Evolutionary conservation across 331 rosid genomes (phyloP).

Genomic region (Pyrus hybrid): DNA sequence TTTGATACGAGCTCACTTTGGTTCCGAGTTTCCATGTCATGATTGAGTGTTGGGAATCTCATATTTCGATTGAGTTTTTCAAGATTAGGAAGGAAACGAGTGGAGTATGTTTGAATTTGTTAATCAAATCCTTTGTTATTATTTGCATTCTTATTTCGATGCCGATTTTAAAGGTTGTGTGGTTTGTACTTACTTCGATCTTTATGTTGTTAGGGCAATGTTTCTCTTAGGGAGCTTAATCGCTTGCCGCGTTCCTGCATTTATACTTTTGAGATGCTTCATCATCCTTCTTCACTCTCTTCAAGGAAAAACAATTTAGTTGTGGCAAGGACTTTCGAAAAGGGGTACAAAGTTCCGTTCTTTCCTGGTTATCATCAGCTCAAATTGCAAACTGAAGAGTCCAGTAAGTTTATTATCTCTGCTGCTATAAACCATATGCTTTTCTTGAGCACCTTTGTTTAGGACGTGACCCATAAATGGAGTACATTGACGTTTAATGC

Average conservation of each 20-base stretch:
- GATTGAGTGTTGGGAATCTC: not conserved
- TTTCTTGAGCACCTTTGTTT: not conserved
- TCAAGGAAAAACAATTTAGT: conserved; percentile 15
- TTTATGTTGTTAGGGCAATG: conserved; percentile 29
- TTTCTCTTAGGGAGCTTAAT: conserved; percentile 28
- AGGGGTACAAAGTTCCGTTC: conserved; percentile 7
- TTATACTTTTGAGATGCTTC: conserved; percentile 22
- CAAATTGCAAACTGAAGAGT: conserved; percentile 25
- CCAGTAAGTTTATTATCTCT: conserved; percentile 34
- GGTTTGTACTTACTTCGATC: not conserved
- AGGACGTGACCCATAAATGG: not conserved
- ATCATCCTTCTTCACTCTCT: conserved; percentile 21
- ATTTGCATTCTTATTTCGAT: not conserved
- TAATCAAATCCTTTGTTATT: not conserved
- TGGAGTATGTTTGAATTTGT: not conserved
- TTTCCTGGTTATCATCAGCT: conserved; percentile 12
- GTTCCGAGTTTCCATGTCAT: not conserved
- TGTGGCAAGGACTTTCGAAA: conserved; percentile 20
- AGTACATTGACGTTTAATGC: not conserved
- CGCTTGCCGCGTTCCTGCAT: conserved; percentile 18
- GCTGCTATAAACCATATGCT: not conserved
- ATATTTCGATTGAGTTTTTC: not conserved
- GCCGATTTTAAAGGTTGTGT: not conserved
- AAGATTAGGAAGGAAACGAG: not conserved
- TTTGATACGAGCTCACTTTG: too few relatives aligned